Evolutionary conservation across 352 stramenopile genomes (phyloP).

Genomic region (Pythium periplocum): DNA sequence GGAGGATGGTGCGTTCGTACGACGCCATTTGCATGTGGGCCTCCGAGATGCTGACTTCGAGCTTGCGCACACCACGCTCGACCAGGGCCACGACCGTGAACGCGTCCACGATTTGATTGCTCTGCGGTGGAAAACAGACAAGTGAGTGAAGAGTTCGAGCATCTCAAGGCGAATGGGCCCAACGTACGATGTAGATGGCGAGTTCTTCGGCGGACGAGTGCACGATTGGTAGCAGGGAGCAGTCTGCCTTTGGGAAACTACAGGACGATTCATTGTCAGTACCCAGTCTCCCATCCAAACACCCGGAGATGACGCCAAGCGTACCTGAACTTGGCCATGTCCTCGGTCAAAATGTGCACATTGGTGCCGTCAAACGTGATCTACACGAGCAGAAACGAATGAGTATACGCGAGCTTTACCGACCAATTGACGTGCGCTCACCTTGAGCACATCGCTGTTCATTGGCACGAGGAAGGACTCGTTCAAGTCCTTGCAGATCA

Average conservation of each 20-base stretch:
- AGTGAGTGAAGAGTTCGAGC: neutral
- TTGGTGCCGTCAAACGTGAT: slow-evolving; percentile 84
- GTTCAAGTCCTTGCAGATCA: slow-evolving; percentile 96
- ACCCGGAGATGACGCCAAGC: neutral
- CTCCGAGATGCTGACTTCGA: slow-evolving; percentile 95
- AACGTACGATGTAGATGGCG: slow-evolving; percentile 90
- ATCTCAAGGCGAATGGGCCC: neutral
- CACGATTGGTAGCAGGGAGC: slow-evolving; percentile 93
- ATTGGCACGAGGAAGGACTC: slow-evolving; percentile 97
- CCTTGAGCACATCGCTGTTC: slow-evolving; percentile 90
- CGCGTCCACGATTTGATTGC: slow-evolving; percentile 81
- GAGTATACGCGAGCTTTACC: neutral
- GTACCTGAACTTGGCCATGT: slow-evolving; percentile 91
- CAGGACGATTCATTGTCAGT: neutral
- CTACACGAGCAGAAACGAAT: slow-evolving; percentile 19
- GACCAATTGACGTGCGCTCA: slow-evolving; percentile 7
- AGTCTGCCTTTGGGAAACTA: slow-evolving; percentile 93
- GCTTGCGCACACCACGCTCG: slow-evolving; percentile 74
- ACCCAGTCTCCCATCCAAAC: too few relatives aligned
- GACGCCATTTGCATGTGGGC: slow-evolving; percentile 87
- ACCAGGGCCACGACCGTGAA: slow-evolving; percentile 77
- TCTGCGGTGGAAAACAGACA: slow-evolving; percentile 28
- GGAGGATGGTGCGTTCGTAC: slow-evolving; percentile 61
- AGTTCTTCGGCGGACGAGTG: slow-evolving; percentile 97
- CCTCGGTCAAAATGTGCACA: slow-evolving; percentile 91